Base-by-base conservation (phyloP, 179 eudicot genomes). In the Beta lomatogona region DNA sequence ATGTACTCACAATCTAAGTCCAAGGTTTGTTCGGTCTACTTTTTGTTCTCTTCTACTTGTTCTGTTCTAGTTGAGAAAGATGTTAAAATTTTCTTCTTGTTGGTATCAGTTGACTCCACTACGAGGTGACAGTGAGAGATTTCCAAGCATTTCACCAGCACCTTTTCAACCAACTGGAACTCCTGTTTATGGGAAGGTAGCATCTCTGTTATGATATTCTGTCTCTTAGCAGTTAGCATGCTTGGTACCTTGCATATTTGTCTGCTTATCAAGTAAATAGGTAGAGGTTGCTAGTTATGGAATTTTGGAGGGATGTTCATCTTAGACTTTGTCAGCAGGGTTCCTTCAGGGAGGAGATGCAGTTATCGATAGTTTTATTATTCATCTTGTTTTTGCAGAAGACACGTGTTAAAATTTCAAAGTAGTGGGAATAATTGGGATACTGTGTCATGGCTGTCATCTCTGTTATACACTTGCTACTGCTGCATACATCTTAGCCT, bases 101-200 rank as follows among this genome's bases (percentile, higher is more conserved):
- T 89, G 68, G 68, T 77, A 61, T 80, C 85, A 91, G 93, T 70
- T 84, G 80, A 87, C 81, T 86, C 89, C 90, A 72, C 78, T 86
- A 65, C 87, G 71, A 82, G 86, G 87, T 77, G 93, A 89, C 60
- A 87, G 80, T 77, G 87, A 81, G 75, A 84, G 80, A 83, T 71
- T 71, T 74, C 80, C 81, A 53, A 84, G 77, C 80, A 57, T 79
- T 68, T 85, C 85, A 79, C 71, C 92, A 50, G 85, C 88, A 52
- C 87, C 93, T 25, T 83, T 85, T 82, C 85, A 75, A 84, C 91
- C 85, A 73, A 80, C 82, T 77, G 89, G 81, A 78, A 83, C 90
- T 80, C 90, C 93, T 25, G 66, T 78, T 70, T 87, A 63, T 72
- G 89, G 90, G 75, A 88, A 92, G 95, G 97, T 93, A 89, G 45